These are phyloP conservation scores for Cardamine chenopodiifolia DNA, from an alignment of 345 rosid species.

Conservation along the genomic window DNA sequence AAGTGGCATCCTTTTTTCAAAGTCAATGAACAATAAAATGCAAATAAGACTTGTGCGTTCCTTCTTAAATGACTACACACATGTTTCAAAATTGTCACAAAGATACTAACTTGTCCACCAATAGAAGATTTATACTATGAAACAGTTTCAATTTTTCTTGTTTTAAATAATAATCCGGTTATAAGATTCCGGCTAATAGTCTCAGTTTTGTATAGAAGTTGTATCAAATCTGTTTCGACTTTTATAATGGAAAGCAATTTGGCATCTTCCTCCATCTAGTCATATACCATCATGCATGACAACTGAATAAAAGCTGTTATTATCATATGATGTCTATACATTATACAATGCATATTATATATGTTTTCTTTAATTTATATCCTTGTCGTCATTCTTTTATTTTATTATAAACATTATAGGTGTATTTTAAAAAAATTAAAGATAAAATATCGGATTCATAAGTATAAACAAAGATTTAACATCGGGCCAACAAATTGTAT, in stretches of 20 bases:
- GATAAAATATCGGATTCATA: conserved; percentile 14
- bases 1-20: conserved; percentile 37
- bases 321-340: conserved; percentile 35
- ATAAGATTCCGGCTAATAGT: neutral
- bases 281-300: conserved; percentile 45
- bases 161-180: neutral
- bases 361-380: conserved; percentile 28
- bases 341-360: conserved; percentile 26
- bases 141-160: neutral
- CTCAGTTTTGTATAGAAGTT: neutral
- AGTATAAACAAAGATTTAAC: conserved; percentile 23
- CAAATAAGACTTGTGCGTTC: conserved; percentile 32
- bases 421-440: neutral
- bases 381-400: conserved; percentile 33
- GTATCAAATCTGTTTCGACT: neutral
- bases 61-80: conserved; percentile 6
- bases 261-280: conserved; percentile 30
- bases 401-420: conserved; percentile 4
- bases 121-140: neutral
- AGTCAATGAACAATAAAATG: conserved; percentile 39
- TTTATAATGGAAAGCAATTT: conserved; percentile 8
- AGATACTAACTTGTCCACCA: neutral
- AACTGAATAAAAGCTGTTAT: conserved; percentile 32
- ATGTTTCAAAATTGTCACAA: conserved; percentile 26
- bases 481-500: conserved; percentile 37